Evolutionary conservation across 352 stramenopile species (phyloP), one percentile per base, ranked within the genome.

Genomic region (Halophytophthora polymorphica): DNA sequence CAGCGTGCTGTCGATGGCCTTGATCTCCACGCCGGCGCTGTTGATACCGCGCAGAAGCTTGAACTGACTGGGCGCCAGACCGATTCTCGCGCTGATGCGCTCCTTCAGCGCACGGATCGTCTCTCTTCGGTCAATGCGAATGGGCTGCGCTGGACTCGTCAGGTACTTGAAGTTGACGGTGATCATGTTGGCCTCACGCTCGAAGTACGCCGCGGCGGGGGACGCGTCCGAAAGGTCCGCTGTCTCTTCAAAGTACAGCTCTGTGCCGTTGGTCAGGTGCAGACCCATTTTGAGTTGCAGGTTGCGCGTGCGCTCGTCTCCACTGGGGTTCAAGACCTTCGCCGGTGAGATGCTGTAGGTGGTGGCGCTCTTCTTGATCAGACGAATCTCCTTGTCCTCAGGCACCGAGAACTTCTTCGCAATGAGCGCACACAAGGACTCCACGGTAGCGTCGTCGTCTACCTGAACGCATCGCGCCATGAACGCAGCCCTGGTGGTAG

Each of bases 121-220:
- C 33, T 93, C 73, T 42, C 83, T 68, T n/a, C 83, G 66, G 39
- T 93, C 83, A 22, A 93, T 88, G 11, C 65, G 67, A 53, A 93
- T 73, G 4, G 66, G 62, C 56, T 86, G 68, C 0, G 75, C 61
- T 3, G 65, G 33, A 17, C 47, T 58, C 7, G 66, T 64, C 39
- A 76, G 37, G 45, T 84, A 86, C 42, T 84, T 87, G 36, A 88
- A 74, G 33, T 84, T 89, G n/a, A 93, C 56, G 3, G 64, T 73
- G 42, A 93, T 91, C 65, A 84, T 77, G 47, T 93, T 90, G 12
- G 81, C 74, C 46, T 90, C 77, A 12, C 77, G 75, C 44, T 90
- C 83, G 46, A 91, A 93, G 43, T 77, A 73, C 17, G 64, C 61
- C 45, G 84, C 73, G 11, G 83, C 83, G 4, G 65, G 62, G 2